Evolutionary conservation across 768 basidiomycete species (phyloP).

Genomic region (Mycena venus): DNA sequence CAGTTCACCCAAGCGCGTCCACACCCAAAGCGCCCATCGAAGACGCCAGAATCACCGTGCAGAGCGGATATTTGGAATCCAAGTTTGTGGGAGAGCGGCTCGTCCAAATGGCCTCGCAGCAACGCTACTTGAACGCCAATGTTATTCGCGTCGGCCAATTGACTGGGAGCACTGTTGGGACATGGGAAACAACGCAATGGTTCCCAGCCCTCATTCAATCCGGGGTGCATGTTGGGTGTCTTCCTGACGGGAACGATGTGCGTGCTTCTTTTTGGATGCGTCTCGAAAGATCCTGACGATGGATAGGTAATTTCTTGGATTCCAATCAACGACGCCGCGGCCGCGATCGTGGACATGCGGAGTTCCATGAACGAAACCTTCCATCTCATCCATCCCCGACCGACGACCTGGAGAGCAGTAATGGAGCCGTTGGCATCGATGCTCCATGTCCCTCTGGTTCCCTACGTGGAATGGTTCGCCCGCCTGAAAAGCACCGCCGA

Average conservation of each 20-base stretch:
- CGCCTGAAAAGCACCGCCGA: slow-evolving; percentile 35
- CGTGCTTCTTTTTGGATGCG: background rate
- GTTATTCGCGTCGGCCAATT: slow-evolving; percentile 21
- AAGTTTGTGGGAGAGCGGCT: slow-evolving; percentile 47
- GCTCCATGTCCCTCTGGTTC: slow-evolving; percentile 44
- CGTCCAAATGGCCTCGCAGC: slow-evolving; percentile 2
- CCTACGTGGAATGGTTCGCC: slow-evolving; percentile 46
- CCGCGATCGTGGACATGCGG: slow-evolving; percentile 45
- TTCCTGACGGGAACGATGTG: slow-evolving; percentile 22
- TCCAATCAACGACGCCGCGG: slow-evolving; percentile 36
- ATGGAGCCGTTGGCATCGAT: slow-evolving; percentile 29
- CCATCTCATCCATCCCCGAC: slow-evolving; percentile 47
- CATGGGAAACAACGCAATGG: slow-evolving; percentile 20
- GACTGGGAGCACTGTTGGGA: background rate
- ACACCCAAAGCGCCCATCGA: slow-evolving; percentile 11
- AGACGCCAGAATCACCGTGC: slow-evolving; percentile 30
- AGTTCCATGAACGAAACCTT: slow-evolving; percentile 30
- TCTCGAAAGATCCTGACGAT: background rate
- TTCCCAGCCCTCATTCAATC: slow-evolving; percentile 9
- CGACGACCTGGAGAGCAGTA: slow-evolving; percentile 40
- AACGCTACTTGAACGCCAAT: background rate
- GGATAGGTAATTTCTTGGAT: slow-evolving; percentile 21
- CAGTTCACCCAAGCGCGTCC: background rate
- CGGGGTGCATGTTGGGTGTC: slow-evolving; percentile 1
- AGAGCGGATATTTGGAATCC: slow-evolving; percentile 42